Conservation (phyloP, 495 filamentous ascomycete genomes). For the Penicillium egyptiacum region DNA sequence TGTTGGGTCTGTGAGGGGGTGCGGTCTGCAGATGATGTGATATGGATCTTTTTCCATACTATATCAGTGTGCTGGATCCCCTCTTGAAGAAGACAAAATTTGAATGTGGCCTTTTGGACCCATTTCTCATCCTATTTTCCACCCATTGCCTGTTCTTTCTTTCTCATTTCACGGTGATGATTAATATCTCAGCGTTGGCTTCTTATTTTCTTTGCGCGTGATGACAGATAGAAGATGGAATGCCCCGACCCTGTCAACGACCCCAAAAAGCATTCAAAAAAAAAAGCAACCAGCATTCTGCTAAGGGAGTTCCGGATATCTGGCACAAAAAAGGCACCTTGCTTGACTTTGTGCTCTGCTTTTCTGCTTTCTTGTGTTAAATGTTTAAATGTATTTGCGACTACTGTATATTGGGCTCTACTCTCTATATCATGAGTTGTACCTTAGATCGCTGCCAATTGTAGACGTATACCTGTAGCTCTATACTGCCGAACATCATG, state of each 20-base stretch:
- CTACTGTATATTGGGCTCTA: constrained; percentile 26
- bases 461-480: background rate
- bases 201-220: constrained; percentile 15
- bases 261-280: constrained; percentile 25
- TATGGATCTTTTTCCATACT: constrained; percentile 12
- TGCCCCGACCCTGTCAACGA: constrained; percentile 22
- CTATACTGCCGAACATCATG: background rate
- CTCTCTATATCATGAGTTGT: constrained; percentile 27
- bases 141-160: constrained; percentile 18
- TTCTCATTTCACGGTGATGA: constrained; percentile 13
- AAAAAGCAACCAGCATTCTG: constrained; percentile 27
- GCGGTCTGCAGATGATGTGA: constrained; percentile 22
- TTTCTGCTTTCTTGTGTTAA: constrained; percentile 24
- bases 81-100: constrained; percentile 22
- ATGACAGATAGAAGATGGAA: constrained; percentile 39
- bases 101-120: constrained; percentile 24
- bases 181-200: constrained; percentile 21
- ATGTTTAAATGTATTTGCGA: constrained; percentile 19
- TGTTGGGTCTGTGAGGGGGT: constrained; percentile 5
- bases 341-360: constrained; percentile 43
- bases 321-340: constrained; percentile 58
- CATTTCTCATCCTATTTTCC: constrained; percentile 17
- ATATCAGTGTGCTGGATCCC: constrained; percentile 11
- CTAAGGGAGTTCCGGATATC: constrained; percentile 84
- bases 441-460: constrained; percentile 5